These are phyloP conservation scores for Macroventuria anomochaeta DNA, from an alignment of 2,329 filamentous ascomycete genomes.

Conservation along the genomic window DNA sequence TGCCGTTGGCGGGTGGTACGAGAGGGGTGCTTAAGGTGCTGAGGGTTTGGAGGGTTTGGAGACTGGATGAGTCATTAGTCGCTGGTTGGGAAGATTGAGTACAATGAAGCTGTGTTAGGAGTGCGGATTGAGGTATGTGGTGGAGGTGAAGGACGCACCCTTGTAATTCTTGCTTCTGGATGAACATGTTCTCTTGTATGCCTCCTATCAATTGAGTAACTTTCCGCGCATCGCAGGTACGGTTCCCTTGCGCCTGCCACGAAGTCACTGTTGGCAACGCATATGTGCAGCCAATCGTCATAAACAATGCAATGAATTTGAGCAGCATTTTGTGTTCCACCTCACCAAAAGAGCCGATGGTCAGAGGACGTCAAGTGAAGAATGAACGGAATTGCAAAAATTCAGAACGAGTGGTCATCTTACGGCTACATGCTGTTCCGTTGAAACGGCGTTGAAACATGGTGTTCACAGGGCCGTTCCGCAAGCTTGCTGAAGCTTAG, in stretches of 20 bases:
- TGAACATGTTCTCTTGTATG: constrained; percentile 30
- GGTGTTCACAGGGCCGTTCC: constrained; percentile 1
- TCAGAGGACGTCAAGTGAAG: neutral
- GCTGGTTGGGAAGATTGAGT: too few species aligned
- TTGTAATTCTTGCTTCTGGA: constrained; percentile 30
- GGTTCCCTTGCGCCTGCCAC: neutral
- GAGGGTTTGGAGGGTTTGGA: constrained; percentile 5
- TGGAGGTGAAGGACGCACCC: constrained; percentile 15
- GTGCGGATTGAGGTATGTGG: too few species aligned
- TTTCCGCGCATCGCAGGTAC: neutral
- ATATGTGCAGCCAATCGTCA: neutral
- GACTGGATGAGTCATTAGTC: neutral
- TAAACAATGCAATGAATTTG: neutral
- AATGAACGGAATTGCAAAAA: neutral
- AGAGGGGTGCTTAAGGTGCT: constrained; percentile 14
- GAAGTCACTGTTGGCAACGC: neutral
- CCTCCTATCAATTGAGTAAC: constrained; percentile 18
- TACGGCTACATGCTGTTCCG: neutral
- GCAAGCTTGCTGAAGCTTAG: constrained; percentile 17
- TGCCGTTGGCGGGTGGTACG: constrained; percentile 1
- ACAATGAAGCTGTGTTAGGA: too few species aligned
- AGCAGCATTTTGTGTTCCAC: neutral
- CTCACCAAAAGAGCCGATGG: neutral
- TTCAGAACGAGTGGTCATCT: too few species aligned
- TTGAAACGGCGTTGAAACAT: constrained; percentile 14